These are phyloP conservation scores for Brassica napus DNA, from an alignment of 345 rosid species.

Conservation along the genomic window DNA sequence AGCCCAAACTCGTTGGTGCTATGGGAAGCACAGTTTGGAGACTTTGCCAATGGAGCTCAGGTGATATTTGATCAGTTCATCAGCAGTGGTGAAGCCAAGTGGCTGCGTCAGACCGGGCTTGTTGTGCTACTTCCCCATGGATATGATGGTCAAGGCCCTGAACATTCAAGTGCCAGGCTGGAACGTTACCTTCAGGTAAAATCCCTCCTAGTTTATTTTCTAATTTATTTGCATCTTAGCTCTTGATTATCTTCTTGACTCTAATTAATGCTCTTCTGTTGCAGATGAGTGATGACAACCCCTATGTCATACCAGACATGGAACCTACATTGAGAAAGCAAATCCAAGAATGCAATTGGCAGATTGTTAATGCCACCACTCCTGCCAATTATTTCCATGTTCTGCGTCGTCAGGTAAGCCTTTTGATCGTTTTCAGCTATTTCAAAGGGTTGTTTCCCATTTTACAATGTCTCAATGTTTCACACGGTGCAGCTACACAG, in stretches of 20 bases:
- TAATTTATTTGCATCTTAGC: neutral
- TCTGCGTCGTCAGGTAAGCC: constrained; percentile 69
- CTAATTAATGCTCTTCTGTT: constrained; percentile 18
- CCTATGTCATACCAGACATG: constrained; percentile 78
- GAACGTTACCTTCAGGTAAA: constrained; percentile 81
- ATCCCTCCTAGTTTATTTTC: neutral
- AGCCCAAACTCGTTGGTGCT: constrained; percentile 73
- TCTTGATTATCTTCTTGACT: neutral
- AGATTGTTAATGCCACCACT: constrained; percentile 83
- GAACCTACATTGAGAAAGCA: constrained; percentile 72
- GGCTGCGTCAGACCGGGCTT: constrained; percentile 83
- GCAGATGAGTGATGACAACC: constrained; percentile 90
- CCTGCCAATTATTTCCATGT: constrained; percentile 92
- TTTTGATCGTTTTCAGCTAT: constrained; percentile 3
- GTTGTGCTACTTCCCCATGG: constrained; percentile 81
- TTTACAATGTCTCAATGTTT: neutral
- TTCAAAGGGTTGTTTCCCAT: constrained; percentile 9
- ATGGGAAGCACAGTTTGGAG: constrained; percentile 92
- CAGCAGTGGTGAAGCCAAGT: constrained; percentile 82
- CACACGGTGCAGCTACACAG: constrained; percentile 65
- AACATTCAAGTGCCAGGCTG: constrained; percentile 79
- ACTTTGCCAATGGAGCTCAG: constrained; percentile 82
- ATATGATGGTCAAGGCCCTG: constrained; percentile 89
- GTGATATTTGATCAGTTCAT: constrained; percentile 81
- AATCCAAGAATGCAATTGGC: constrained; percentile 90